Percentiles rank a stretch among this genome's conserved stretches.
Conservation (phyloP, 169 alveolate genomes). For the Cardiosporidium cionae region DNA sequence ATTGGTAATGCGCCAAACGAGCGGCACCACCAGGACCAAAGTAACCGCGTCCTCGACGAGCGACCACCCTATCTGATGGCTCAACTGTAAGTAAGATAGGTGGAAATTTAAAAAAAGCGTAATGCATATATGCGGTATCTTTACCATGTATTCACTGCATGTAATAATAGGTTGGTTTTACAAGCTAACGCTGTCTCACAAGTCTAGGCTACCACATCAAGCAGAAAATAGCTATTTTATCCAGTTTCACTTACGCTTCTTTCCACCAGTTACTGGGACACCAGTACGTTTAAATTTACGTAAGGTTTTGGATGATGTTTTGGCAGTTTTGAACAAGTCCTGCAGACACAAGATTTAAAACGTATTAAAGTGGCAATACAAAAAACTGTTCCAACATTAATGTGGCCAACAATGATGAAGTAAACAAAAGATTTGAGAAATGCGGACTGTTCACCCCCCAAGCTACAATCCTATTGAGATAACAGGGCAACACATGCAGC, state of each 20-base stretch:
- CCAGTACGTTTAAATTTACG: slow-evolving; percentile 25
- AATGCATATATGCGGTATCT: too few species aligned
- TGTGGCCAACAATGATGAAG: neutral
- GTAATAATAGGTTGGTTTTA: too few species aligned
- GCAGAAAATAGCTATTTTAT: too few species aligned
- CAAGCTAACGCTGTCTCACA: too few species aligned
- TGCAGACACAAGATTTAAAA: too few species aligned
- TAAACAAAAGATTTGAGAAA: neutral
- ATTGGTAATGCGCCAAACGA: neutral
- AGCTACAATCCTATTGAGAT: too few species aligned
- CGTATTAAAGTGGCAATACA: too few species aligned
- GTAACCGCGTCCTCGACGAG: neutral
- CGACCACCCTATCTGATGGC: neutral
- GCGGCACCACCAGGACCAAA: neutral
- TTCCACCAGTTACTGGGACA: slow-evolving; percentile 25
- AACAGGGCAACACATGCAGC: too few species aligned
- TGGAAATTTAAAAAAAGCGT: too few species aligned
- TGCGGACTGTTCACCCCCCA: neutral
- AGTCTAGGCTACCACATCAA: too few species aligned
- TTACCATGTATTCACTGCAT: too few species aligned
- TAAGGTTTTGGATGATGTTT: slow-evolving; percentile 18
- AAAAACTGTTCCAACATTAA: neutral
- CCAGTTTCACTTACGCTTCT: slow-evolving; percentile 8
- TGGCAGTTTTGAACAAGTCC: slow-evolving; percentile 7
- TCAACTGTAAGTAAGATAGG: too few species aligned